Evolutionary conservation across 495 filamentous ascomycete genomes (phyloP).

Genomic region (Letharia lupina): DNA sequence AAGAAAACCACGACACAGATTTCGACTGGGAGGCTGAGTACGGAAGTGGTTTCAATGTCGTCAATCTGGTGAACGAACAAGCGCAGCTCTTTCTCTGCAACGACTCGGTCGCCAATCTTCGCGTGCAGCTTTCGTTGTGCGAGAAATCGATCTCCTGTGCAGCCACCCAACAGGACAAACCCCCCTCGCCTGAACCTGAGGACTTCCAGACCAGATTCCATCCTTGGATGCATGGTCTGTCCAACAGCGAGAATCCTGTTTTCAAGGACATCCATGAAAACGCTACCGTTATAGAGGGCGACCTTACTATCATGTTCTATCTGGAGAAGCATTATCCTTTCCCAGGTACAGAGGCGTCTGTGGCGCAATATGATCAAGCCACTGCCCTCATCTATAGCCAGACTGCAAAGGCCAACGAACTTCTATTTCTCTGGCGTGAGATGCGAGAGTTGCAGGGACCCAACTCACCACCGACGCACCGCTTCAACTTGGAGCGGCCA

Average conservation of each 20-base stretch:
- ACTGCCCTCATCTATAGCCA: conserved; percentile 32
- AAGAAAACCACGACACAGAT: conserved; percentile 64
- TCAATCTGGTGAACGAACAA: conserved; percentile 55
- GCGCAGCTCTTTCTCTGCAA: conserved; percentile 45
- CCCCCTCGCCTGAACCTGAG: conserved; percentile 3
- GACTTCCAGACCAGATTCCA: conserved; percentile 10
- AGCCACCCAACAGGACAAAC: conserved; percentile 20
- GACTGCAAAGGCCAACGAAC: conserved; percentile 33
- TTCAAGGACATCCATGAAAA: conserved; percentile 48
- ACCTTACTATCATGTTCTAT: conserved; percentile 46
- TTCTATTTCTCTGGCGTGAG: conserved; percentile 34
- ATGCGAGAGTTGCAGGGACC: conserved; percentile 16
- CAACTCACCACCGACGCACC: conserved; percentile 14
- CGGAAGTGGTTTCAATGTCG: conserved; percentile 76
- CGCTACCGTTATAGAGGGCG: conserved; percentile 40
- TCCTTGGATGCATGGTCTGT: conserved; percentile 26
- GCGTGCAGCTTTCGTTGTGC: conserved; percentile 48
- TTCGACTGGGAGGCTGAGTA: conserved; percentile 79
- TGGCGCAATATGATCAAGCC: conserved; percentile 26
- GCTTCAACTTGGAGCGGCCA: conserved; percentile 17
- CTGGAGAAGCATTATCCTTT: conserved; percentile 43
- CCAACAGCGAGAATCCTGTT: conserved; percentile 30
- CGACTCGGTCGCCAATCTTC: conserved; percentile 48
- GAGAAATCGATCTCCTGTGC: conserved; percentile 52
- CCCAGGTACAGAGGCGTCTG: conserved; percentile 22